These are phyloP conservation scores for Osmanthus fragrans DNA, from an alignment of 257 asterid species.

Conservation along the genomic window DNA sequence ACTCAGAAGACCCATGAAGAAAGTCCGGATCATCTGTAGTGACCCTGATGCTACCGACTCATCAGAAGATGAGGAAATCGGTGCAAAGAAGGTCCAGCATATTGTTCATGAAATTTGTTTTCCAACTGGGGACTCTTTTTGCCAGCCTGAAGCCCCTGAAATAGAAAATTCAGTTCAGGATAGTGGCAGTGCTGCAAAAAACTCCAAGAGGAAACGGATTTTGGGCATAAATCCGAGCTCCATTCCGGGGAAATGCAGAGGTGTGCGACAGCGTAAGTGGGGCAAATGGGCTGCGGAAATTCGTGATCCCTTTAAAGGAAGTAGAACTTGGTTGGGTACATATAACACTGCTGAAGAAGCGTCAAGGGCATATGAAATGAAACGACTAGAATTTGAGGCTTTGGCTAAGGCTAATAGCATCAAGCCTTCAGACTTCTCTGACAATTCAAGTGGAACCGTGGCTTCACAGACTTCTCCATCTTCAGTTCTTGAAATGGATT, in stretches of 20 bases:
- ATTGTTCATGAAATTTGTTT: slow-evolving; percentile 33
- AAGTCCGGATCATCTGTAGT: slow-evolving; percentile 34
- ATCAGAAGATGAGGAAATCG: slow-evolving; percentile 37
- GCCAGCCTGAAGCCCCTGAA: slow-evolving; percentile 6
- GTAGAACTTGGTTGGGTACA: slow-evolving; percentile 58
- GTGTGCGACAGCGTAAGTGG: slow-evolving; percentile 61
- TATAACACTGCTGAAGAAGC: slow-evolving; percentile 50
- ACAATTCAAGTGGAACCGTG: slow-evolving; percentile 30
- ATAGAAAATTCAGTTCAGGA: slow-evolving; percentile 34
- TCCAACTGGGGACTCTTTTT: slow-evolving; percentile 13
- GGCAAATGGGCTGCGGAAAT: slow-evolving; percentile 72
- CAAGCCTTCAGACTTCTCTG: slow-evolving; percentile 10
- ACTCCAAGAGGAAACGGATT: slow-evolving; percentile 22
- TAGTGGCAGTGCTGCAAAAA: slow-evolving; percentile 34
- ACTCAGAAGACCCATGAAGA: slow-evolving; percentile 16
- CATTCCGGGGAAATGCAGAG: slow-evolving; percentile 26
- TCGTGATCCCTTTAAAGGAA: slow-evolving; percentile 47
- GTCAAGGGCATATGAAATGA: slow-evolving; percentile 42
- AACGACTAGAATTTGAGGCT: slow-evolving; percentile 37
- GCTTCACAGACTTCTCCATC: slow-evolving; percentile 34
- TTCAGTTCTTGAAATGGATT: slow-evolving; percentile 38
- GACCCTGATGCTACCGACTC: slow-evolving; percentile 61
- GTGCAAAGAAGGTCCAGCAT: slow-evolving; percentile 24
- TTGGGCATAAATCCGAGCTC: slow-evolving; percentile 21
- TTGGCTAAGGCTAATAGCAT: slow-evolving; percentile 11